phyloP scores from a whole-genome alignment of 2,329 filamentous ascomycete species.

The Monilinia polystroma region DNA sequence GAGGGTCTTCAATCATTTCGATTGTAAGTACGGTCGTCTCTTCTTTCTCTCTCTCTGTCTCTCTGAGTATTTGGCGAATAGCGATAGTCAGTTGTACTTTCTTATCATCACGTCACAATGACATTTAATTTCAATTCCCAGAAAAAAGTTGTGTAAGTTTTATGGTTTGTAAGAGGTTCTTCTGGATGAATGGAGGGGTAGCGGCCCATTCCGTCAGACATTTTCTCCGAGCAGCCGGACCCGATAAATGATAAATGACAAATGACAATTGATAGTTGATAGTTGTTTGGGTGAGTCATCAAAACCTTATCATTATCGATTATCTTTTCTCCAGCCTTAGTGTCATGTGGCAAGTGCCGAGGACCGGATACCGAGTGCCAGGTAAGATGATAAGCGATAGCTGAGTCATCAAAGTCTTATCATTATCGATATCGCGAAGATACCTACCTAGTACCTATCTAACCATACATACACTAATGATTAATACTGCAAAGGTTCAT shows the following conservation, averaged over 20 bases:
- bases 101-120: neutral
- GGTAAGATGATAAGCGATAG: neutral
- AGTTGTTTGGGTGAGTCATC: neutral
- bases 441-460: too few relatives aligned
- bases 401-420: conserved; percentile 16
- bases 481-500: too few relatives aligned
- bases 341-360: too few relatives aligned
- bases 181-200: conserved; percentile 4
- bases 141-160: neutral
- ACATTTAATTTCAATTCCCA: conserved; percentile 2
- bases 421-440: neutral
- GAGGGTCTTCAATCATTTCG: conserved; percentile 1
- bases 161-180: neutral
- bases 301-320: too few relatives aligned
- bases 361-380: neutral
- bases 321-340: too few relatives aligned
- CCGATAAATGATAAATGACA: too few relatives aligned
- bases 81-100: neutral
- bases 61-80: too few relatives aligned
- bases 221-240: too few relatives aligned
- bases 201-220: neutral
- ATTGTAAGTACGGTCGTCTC: neutral
- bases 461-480: too few relatives aligned
- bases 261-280: too few relatives aligned
- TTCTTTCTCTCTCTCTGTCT: neutral